Conservation (phyloP, 2,329 filamentous ascomycete genomes). For the Cladobotryum protrusum region DNA sequence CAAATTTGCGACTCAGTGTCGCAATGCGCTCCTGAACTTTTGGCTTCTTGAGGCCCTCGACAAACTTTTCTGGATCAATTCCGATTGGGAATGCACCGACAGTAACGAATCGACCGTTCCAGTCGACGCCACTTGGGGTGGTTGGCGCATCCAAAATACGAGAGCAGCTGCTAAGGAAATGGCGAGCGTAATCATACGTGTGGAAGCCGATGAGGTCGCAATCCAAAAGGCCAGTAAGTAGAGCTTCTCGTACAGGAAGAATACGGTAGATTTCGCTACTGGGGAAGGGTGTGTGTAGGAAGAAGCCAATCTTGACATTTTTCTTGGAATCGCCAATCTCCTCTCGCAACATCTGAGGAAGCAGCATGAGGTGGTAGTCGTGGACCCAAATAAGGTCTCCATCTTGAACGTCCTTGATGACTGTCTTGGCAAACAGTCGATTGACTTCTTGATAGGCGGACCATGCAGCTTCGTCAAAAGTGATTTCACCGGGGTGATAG, state of each 20-base stretch:
- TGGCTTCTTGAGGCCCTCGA: constrained; percentile 77
- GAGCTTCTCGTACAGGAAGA: constrained; percentile 81
- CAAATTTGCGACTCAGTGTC: constrained; percentile 80
- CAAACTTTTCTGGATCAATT: constrained; percentile 95
- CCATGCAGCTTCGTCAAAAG: constrained; percentile 94
- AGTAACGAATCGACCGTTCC: constrained; percentile 78
- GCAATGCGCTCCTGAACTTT: constrained; percentile 85
- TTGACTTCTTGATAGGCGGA: constrained; percentile 90
- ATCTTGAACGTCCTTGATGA: constrained; percentile 82
- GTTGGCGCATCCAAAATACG: constrained; percentile 76
- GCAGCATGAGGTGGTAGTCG: constrained; percentile 96
- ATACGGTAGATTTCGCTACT: constrained; percentile 97
- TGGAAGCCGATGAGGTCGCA: constrained; percentile 97
- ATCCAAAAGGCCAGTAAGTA: constrained; percentile 80
- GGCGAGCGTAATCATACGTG: constrained; percentile 97
- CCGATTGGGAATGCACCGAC: constrained; percentile 96
- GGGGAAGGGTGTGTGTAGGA: constrained; percentile 94
- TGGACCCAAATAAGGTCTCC: constrained; percentile 97
- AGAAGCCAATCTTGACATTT: constrained; percentile 97
- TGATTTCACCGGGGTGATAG: constrained; percentile 97
- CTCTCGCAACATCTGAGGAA: constrained; percentile 90
- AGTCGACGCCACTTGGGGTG: constrained; percentile 89
- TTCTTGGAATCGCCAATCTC: constrained; percentile 75
- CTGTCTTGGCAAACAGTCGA: constrained; percentile 79
- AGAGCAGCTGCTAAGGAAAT: constrained; percentile 96